Evolutionary conservation across 306 rosid genomes (phyloP), one percentile per base, ranked within the genome.

Genomic region (Begonia masoniana): DNA sequence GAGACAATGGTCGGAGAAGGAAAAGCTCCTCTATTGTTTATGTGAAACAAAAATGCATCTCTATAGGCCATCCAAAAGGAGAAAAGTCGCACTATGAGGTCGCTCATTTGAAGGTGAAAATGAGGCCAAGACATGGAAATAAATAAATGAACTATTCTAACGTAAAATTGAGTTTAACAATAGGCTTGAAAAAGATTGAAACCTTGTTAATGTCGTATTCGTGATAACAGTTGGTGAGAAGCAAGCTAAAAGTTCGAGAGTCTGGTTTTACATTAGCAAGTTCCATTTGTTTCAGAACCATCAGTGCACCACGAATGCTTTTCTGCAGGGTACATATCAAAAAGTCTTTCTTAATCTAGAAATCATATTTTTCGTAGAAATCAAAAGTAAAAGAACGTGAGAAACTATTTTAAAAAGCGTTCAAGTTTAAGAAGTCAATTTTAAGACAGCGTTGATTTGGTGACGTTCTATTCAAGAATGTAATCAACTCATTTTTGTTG

Each of bases 151-250:
- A 42, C 10, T 58, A 60, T 58, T 63, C 50, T 49, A 36, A 26
- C 2, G 4, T 26, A 31, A 31, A 31, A 31, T 7, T 31, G 39
- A 31, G 39, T 31, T 31, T 31, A 31, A 31, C 9, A 31, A 31
- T 31, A 6, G 9, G 39, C 39, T 31, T 31, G 39, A 31, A 31
- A 31, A 31, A 31, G 24, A 31, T 31, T 31, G 39, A 60, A 50
- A 83, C 96, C 87, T 58, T 78, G 59, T 62, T 50, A 57, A 85
- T 75, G 67, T 78, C 84, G 47, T 83, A 81, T 69, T 78, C 86
- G 4, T 73, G 60, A n/a, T 73, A 63, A 69, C 81, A 78, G 57
- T 83, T 76, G 66, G 49, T 14, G 52, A 91, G 75, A 68, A 91
- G 65, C 73, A 73, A 62, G 78, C 73, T 58, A 72, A 70, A 85